A percentile compares a stretch with the other conserved stretches of the same genome.
Conservation (phyloP, 1,139 yeast species). For the Debaryomyces robertsiae region DNA sequence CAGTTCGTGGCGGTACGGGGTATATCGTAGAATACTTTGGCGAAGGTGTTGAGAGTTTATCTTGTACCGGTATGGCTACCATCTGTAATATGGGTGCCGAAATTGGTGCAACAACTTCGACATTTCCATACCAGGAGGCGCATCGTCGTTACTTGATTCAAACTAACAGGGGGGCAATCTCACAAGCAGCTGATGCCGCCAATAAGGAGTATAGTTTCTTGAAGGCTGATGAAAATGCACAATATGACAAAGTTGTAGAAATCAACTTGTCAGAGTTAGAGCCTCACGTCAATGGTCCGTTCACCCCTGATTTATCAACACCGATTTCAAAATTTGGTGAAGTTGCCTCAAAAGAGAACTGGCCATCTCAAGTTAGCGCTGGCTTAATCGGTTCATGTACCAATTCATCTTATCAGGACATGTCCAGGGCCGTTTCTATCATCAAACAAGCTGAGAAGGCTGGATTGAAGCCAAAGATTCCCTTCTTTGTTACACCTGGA, state of each 20-base stretch:
- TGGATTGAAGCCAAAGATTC: constrained; percentile 90
- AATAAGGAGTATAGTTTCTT: constrained; percentile 62
- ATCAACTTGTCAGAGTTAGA: constrained; percentile 74
- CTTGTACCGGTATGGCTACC: constrained; percentile 99
- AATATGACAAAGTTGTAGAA: constrained; percentile 82
- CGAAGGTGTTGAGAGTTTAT: constrained; percentile 80
- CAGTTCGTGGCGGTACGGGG: constrained; percentile 98
- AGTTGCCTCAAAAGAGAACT: constrained; percentile 63
- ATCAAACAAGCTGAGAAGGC: constrained; percentile 80
- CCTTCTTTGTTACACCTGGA: constrained; percentile 95
- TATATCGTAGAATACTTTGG: constrained; percentile 94
- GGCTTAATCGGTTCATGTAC: constrained; percentile 98
- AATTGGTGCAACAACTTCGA: constrained; percentile 96
- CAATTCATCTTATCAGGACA: constrained; percentile 95
- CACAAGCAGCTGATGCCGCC: constrained; percentile 73
- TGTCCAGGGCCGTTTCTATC: constrained; percentile 90
- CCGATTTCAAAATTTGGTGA: constrained; percentile 73
- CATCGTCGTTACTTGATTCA: constrained; percentile 79
- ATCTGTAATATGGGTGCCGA: constrained; percentile 99
- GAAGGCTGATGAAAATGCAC: constrained; percentile 77
- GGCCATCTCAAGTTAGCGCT: constrained; percentile 83
- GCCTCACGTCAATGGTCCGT: constrained; percentile 93
- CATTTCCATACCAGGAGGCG: constrained; percentile 93
- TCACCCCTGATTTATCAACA: constrained; percentile 91
- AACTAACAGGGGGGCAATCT: constrained; percentile 81